These are phyloP conservation scores for Chrysosporium queenslandicum DNA, from an alignment of 2,329 filamentous ascomycete species.

Conservation along the genomic window DNA sequence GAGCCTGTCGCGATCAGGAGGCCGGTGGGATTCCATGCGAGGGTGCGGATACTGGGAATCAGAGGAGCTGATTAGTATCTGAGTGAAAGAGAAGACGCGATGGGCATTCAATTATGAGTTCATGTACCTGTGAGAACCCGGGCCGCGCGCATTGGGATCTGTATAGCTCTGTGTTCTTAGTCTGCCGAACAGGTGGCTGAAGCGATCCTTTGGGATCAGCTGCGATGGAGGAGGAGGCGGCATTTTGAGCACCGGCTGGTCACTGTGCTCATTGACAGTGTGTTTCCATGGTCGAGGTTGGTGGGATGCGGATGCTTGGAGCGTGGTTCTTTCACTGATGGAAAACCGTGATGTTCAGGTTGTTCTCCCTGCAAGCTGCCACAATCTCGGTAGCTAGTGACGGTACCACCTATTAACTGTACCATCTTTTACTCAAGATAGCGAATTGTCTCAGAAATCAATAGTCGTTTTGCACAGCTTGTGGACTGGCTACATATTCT, in stretches of 20 bases:
- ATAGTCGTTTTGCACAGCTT: too few species aligned
- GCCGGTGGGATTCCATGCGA: constrained; percentile 83
- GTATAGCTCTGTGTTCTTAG: constrained; percentile 63
- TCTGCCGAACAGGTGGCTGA: constrained; percentile 55
- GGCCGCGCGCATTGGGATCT: constrained; percentile 49
- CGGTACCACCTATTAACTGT: too few species aligned
- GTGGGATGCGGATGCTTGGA: background rate
- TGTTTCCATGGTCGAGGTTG: background rate
- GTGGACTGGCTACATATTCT: too few species aligned
- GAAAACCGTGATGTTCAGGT: too few species aligned
- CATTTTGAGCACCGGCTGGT: constrained; percentile 22
- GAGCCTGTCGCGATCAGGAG: constrained; percentile 77
- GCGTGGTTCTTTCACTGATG: background rate
- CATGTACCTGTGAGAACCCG: constrained; percentile 48
- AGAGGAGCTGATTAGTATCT: background rate
- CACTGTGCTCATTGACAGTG: background rate
- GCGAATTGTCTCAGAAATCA: too few species aligned
- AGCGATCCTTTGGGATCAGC: constrained; percentile 53
- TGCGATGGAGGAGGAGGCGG: constrained; percentile 30
- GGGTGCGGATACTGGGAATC: constrained; percentile 56
- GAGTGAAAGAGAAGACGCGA: background rate
- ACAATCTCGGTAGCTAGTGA: too few species aligned
- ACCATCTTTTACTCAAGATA: too few species aligned
- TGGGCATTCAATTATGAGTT: background rate
- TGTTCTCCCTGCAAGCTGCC: too few species aligned